Evolutionary conservation across 108 stramenopile genomes (phyloP).

Genomic region (Mayamaea pseudoterrestris): DNA sequence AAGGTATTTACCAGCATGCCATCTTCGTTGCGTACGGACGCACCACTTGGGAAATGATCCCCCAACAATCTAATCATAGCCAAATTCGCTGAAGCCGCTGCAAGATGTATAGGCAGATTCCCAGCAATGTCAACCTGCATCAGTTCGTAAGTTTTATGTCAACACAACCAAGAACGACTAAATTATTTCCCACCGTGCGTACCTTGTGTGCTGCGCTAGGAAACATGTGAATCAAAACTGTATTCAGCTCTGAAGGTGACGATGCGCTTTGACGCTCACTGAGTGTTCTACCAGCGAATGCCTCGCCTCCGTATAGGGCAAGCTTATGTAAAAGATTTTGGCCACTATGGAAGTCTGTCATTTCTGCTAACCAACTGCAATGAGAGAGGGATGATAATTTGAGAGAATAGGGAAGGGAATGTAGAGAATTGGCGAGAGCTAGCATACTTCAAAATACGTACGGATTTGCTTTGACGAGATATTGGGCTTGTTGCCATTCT

Average conservation of each 20-base stretch:
- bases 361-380: conserved; percentile 62
- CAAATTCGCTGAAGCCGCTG: conserved; percentile 60
- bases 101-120: conserved; percentile 79
- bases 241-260: conserved; percentile 40
- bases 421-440: too few species aligned
- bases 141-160: too few species aligned
- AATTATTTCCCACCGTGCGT: too few species aligned
- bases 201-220: conserved; percentile 63
- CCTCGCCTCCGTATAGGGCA: conserved; percentile 55
- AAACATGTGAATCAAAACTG: conserved; percentile 40
- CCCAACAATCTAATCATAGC: conserved; percentile 65
- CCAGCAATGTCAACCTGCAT: conserved; percentile 78
- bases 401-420: too few species aligned
- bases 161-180: too few species aligned
- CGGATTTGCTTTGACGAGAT: conserved; percentile 70
- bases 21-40: conserved; percentile 79
- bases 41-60: conserved; percentile 57
- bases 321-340: conserved; percentile 73
- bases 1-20: too few species aligned
- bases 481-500: conserved; percentile 67
- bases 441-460: conserved; percentile 16
- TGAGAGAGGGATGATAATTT: too few species aligned
- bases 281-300: too few species aligned
- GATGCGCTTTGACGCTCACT: too few species aligned
- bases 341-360: conserved; percentile 71